Percentiles rank a stretch among this genome's conserved stretches.
Conservation (phyloP, 169 alveolate species). For the Eimeria maxima region DNA sequence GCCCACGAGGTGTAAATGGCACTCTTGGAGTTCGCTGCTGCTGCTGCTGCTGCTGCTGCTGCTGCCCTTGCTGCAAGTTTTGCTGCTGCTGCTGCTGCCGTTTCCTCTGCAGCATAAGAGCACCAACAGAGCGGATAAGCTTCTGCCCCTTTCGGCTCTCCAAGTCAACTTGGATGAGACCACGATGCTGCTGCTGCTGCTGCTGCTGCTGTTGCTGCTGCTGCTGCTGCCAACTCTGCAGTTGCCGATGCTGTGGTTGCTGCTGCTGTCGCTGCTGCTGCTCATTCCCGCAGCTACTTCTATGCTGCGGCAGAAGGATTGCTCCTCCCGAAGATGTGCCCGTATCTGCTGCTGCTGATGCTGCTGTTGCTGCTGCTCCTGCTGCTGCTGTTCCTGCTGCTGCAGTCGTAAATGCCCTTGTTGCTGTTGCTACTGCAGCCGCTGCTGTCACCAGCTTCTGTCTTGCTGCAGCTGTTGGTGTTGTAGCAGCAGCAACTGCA, state of each 20-base stretch:
- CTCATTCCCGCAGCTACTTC: background rate
- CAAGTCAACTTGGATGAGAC: background rate
- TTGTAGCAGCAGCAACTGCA: slow-evolving; percentile 15
- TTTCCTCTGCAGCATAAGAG: background rate
- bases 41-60: slow-evolving; percentile 10
- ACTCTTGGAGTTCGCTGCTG: background rate
- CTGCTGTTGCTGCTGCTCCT: slow-evolving; percentile 5
- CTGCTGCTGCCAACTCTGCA: background rate
- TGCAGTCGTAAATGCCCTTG: slow-evolving; percentile 8
- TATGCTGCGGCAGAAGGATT: background rate
- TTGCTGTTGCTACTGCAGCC: background rate
- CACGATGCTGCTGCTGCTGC: slow-evolving; percentile 26
- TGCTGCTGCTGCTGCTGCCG: background rate
- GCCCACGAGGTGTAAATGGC: slow-evolving; percentile 19
- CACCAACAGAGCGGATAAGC: slow-evolving; percentile 19
- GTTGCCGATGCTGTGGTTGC: too few species aligned
- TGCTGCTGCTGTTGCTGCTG: slow-evolving; percentile 38
- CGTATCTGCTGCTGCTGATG: too few species aligned
- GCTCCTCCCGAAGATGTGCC: background rate
- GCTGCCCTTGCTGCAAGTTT: slow-evolving; percentile 16
- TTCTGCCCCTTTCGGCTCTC: slow-evolving; percentile 58
- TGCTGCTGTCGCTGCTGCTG: background rate
- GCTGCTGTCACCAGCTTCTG: too few species aligned
- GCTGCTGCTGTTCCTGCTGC: slow-evolving; percentile 8
- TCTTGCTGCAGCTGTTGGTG: slow-evolving; percentile 11